Evolutionary conservation across 192 early-diverging fungal species (phyloP).

Genomic region (Coemansia biformis): DNA sequence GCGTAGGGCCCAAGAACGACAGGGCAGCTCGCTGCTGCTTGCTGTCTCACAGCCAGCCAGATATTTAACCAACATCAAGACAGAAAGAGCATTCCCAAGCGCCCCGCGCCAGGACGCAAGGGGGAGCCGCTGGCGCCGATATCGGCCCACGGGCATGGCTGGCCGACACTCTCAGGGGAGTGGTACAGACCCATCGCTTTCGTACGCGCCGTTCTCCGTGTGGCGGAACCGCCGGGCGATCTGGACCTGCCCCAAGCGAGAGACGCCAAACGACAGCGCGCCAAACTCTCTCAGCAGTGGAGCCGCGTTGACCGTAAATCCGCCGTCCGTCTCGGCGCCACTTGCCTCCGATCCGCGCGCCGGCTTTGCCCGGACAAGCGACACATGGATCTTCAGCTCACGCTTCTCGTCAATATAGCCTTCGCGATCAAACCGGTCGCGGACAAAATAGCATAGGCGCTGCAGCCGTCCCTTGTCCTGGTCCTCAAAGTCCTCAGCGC

Average conservation of each 20-base stretch:
- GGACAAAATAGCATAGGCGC: slow-evolving; percentile 20
- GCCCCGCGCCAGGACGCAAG: no score
- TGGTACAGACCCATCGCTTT: slow-evolving; percentile 30
- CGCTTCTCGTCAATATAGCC: slow-evolving; percentile 43
- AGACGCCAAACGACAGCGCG: slow-evolving; percentile 25
- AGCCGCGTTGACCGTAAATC: slow-evolving; percentile 16
- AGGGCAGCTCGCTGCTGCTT: no score
- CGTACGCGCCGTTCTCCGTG: slow-evolving; percentile 29
- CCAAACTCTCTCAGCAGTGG: slow-evolving; percentile 24
- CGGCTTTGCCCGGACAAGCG: slow-evolving; percentile 11
- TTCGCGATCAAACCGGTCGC: slow-evolving; percentile 15
- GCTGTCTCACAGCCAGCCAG: no score
- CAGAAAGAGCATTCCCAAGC: no score
- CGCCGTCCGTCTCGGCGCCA: background rate
- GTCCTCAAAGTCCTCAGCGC: slow-evolving; percentile 19
- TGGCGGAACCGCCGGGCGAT: slow-evolving; percentile 30
- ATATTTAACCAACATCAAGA: no score
- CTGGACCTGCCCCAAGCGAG: slow-evolving; percentile 33
- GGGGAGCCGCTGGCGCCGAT: no score
- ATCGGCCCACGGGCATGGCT: no score
- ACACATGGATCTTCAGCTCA: slow-evolving; percentile 28
- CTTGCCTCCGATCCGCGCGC: no score
- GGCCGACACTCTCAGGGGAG: no score
- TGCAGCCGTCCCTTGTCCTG: slow-evolving; percentile 4
- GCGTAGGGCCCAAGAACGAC: no score